Percentiles rank a stretch among this genome's conserved stretches.
These are phyloP conservation scores for Aspergillus cejpii DNA, from an alignment of 2,329 filamentous ascomycete genomes.

Conservation along the genomic window DNA sequence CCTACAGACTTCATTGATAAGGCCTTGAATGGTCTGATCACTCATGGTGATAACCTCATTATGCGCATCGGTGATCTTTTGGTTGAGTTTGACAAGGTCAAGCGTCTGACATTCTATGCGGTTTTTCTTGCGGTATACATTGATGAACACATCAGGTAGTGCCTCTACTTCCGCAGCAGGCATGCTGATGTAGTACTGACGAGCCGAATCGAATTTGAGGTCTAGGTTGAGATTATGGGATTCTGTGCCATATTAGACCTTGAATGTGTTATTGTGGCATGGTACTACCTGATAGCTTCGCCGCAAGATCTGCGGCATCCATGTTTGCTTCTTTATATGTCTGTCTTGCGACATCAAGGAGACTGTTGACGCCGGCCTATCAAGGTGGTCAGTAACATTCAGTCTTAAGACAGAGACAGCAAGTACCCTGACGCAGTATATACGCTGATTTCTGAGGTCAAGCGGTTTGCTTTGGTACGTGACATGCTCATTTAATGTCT, in stretches of 20 bases:
- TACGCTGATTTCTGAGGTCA: conserved; percentile 81
- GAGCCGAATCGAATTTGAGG: conserved; percentile 67
- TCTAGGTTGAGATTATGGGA: conserved; percentile 55
- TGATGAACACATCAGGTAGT: conserved; percentile 68
- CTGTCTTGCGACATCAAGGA: conserved; percentile 80
- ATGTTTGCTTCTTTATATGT: conserved; percentile 84
- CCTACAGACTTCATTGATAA: conserved; percentile 65
- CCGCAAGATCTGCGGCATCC: conserved; percentile 66
- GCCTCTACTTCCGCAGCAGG: conserved; percentile 54
- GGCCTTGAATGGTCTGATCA: conserved; percentile 64
- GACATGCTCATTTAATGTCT: conserved; percentile 73
- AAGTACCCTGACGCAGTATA: conserved; percentile 72
- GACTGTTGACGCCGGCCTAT: conserved; percentile 69
- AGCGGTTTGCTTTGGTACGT: conserved; percentile 70
- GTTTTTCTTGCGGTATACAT: conserved; percentile 64
- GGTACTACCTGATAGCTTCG: conserved; percentile 56
- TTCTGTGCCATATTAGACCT: conserved; percentile 38
- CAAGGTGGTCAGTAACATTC: background rate
- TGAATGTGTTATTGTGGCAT: background rate
- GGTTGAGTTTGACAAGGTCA: conserved; percentile 71
- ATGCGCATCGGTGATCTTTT: conserved; percentile 70
- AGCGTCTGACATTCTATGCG: conserved; percentile 82
- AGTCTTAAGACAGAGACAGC: background rate
- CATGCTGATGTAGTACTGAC: conserved; percentile 74
- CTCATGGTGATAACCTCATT: conserved; percentile 79